Evolutionary conservation across 805 yeast species (phyloP), one percentile per base, ranked within the genome.

Genomic region (Barnettozyma wickerhamii): DNA sequence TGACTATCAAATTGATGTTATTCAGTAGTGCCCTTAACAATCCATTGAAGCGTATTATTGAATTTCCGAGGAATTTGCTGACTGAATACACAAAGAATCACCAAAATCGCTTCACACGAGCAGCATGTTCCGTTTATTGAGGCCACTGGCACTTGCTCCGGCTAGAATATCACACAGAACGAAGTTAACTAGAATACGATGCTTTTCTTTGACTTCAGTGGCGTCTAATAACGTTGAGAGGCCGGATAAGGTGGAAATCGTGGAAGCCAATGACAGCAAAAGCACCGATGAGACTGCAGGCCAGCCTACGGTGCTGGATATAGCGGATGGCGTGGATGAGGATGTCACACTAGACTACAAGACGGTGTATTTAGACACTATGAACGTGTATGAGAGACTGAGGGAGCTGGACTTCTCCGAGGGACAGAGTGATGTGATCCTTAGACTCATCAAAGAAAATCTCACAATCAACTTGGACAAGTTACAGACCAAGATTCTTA

Each of bases 361-460:
- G 32, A 29, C 20, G 10, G 31, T 43, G 10, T 56, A 61, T 37
- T 69, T 88, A 37, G 85, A 87, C 35, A 81, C 90, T 1, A 79
- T 80, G 59, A 67, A 64, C 30, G 75, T 84, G 0, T 82, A 68
- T 52, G 67, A 72, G 17, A 72, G 74, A 38, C 68, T 87, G 15
- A 58, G 58, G 14, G 55, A 58, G 0, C 66, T 83, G 2, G 89
- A 88, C 2, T 82, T 81, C 55, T 74, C 77, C 1, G 70, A 71
- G 1, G 61, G 61, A 4, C 91, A 87, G 58, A 70, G 88, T 10
- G 81, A 77, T 37, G 65, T 73, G 18, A 60, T 86, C 5, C 68
- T 86, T 57, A 63, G 66, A 12, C 50, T 69, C 6, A 58, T 72
- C 21, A 60, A 64, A 20, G 62, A 62, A 18, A 53, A 66, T 46